These are phyloP conservation scores for Citrus mangshanensis DNA, from an alignment of 345 rosid species.

Conservation along the genomic window DNA sequence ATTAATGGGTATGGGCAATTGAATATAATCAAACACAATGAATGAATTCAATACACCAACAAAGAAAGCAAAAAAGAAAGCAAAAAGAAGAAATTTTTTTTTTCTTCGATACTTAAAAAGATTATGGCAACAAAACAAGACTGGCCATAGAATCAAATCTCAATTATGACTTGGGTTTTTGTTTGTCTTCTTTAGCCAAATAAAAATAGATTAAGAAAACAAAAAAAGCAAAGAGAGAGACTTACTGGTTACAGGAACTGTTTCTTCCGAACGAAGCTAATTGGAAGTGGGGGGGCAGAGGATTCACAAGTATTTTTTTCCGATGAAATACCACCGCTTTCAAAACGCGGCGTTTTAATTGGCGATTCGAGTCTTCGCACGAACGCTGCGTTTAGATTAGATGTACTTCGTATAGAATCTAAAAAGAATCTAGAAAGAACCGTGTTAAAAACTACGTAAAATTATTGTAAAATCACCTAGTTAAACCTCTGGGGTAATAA, in stretches of 20 bases:
- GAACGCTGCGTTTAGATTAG: neutral
- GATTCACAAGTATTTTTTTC: neutral
- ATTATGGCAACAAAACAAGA: neutral
- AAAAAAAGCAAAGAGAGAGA: neutral
- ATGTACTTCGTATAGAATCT: too few species aligned
- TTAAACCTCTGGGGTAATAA: too few species aligned
- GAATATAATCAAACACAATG: neutral
- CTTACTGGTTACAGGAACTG: neutral
- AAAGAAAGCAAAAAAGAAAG: too few species aligned
- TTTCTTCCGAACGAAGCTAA: neutral
- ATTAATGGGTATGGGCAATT: neutral
- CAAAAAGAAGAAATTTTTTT: too few species aligned
- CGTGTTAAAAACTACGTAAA: too few species aligned
- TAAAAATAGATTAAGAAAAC: neutral
- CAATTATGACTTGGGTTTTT: neutral
- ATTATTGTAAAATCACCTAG: too few species aligned
- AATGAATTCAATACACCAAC: neutral
- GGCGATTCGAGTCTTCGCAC: neutral
- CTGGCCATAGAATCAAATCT: neutral
- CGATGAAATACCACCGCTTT: neutral
- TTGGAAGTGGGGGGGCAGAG: neutral
- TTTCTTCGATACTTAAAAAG: too few species aligned
- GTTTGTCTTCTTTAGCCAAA: neutral
- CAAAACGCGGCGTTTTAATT: neutral
- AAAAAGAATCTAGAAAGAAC: too few species aligned